Conservation (phyloP, 306 rosid genomes). For the Rosa rugosa region DNA sequence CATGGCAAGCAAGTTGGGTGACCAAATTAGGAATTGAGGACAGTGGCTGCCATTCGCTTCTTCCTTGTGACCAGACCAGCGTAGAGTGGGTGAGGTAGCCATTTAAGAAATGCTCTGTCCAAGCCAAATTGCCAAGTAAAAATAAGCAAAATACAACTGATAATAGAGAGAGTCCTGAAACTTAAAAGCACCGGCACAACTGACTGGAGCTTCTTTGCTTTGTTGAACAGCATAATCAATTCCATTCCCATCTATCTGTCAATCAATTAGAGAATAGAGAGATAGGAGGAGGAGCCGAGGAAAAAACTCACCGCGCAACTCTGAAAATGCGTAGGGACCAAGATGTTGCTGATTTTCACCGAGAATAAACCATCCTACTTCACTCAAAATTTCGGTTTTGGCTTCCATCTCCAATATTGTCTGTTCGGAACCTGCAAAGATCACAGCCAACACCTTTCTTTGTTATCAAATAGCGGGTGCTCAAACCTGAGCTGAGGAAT, state of each 20-base stretch:
- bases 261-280: background rate
- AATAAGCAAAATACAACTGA: slow-evolving; percentile 42
- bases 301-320: slow-evolving; percentile 72
- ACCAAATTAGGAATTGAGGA: slow-evolving; percentile 64
- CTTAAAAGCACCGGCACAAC: too few relatives aligned
- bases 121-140: slow-evolving; percentile 34
- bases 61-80: slow-evolving; percentile 87
- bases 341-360: slow-evolving; percentile 76
- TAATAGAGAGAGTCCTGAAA: slow-evolving; percentile 16
- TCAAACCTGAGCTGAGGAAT: background rate
- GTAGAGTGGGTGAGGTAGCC: slow-evolving; percentile 69
- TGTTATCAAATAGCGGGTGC: background rate
- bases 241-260: background rate
- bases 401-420: slow-evolving; percentile 16
- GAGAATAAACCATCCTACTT: slow-evolving; percentile 81
- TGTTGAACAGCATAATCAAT: too few relatives aligned
- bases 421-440: slow-evolving; percentile 33
- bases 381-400: slow-evolving; percentile 28
- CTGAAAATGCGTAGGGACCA: slow-evolving; percentile 81
- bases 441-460: background rate
- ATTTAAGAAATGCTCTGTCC: slow-evolving; percentile 81
- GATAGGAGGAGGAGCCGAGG: background rate
- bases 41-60: slow-evolving; percentile 77
- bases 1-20: slow-evolving; percentile 39
- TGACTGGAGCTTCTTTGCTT: too few relatives aligned